phyloP scores from a whole-genome alignment of 1,284 basidiomycete species.

The Cystobasidium sp. region DNA sequence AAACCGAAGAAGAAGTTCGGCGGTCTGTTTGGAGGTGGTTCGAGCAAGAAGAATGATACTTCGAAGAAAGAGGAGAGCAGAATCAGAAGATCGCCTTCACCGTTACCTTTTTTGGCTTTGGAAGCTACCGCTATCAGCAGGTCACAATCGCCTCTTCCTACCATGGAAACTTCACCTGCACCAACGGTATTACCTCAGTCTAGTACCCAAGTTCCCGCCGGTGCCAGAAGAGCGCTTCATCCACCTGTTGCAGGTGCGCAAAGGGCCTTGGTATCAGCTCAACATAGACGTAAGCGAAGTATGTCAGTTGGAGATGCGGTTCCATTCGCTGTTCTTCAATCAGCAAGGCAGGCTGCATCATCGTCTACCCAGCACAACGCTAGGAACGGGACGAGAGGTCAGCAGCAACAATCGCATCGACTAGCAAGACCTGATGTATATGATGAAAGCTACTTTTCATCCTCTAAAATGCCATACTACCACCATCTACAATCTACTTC shows the following conservation, averaged over 20 bases:
- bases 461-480: slow-evolving; percentile 1
- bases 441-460: slow-evolving; percentile 35
- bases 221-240: not conserved
- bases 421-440: slow-evolving; percentile 10
- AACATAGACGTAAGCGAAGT: slow-evolving; percentile 26
- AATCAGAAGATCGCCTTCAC: not conserved
- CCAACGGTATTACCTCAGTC: not conserved
- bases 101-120: not conserved
- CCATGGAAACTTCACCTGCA: not conserved
- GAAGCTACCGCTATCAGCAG: no score
- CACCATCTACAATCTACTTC: not conserved
- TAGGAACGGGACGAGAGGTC: not conserved
- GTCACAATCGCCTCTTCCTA: not conserved
- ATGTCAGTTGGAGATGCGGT: slow-evolving; percentile 22
- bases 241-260: slow-evolving; percentile 11
- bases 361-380: not conserved
- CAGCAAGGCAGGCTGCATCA: not conserved
- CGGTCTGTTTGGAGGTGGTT: not conserved
- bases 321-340: not conserved
- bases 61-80: not conserved
- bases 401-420: no score
- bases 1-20: slow-evolving; percentile 20
- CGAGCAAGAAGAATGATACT: not conserved
- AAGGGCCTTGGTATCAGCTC: not conserved
- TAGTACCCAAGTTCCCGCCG: not conserved